Base-by-base conservation (phyloP, 306 rosid genomes). In the Vigna radiata region DNA sequence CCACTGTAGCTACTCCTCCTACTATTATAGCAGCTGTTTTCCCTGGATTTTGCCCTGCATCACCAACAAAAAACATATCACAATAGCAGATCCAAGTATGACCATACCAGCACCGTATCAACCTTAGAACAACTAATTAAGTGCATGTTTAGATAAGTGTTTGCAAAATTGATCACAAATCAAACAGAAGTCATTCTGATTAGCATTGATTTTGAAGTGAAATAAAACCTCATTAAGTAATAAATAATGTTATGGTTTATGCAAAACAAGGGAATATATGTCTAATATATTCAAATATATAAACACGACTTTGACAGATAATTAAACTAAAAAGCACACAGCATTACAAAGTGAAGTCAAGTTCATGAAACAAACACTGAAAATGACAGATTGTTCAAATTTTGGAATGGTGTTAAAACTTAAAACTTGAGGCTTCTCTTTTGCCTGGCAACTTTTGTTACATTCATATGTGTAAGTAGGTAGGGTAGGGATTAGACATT, bases 1-100 rank as follows among this genome's bases (percentile, higher is more conserved):
- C 96, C 74, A 92, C 93, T 43, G 88, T 97, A 60, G 96, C 96
- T 48, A 86, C 90, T 48, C 93, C 92, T 80, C 98, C 98, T 70
- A 95, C 73, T 74, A 95, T 92, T 18, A 95, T 87, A 71, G 98
- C 98, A 62, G 88, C 97, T 1, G 97, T 95, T 85, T 87, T 92
- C 72, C 95, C 95, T 70, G 91, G 88, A 79, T 83, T 87, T 60
- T 77, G 84, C 76, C 90, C 95, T 83, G 94, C 76, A 86, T 89
- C 66, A 65, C 70, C 86, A 68, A 70, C 69, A 33, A 44, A 70
- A 46, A 39, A 78, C 21, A 68, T 50, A 43, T 53, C 79, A 76
- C 70, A 58, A 43, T 21, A 29, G 37, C 23, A 44, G 17, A 36
- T 48, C 8, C 63, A 70, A 56, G 18, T 53, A 47, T 63, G 63